Base-by-base conservation (phyloP, 495 filamentous ascomycete species). In the Penicillium steckii region DNA sequence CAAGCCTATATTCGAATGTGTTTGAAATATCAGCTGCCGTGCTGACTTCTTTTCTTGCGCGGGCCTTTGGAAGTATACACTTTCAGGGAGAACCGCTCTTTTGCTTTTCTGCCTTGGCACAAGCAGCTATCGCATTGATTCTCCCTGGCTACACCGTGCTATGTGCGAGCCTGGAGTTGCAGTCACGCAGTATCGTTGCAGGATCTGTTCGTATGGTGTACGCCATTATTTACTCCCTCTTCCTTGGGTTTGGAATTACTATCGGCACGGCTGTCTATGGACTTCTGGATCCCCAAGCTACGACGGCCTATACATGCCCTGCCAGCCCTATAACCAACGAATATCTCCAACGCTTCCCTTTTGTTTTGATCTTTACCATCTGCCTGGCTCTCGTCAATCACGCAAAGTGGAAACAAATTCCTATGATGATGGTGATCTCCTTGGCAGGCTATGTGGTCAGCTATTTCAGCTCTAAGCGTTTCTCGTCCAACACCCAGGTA, bases 181-280 rank as follows among this genome's bases (percentile, higher is more conserved):
- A 97, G 66, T 93, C 88, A 8, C 80, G 82, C 46, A 86, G 85
- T 52, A 85, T 97, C 43, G 86, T 97, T 4, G 90, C 93, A 15
- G 93, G 93, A 2, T 92, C 89, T 5, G 89, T 96, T 9, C 89
- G 93, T 41, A 92, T 97, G 87, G 90, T 97, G 5, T 96, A 97
- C 56, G 90, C 93, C 7, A 87, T 97, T 48, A 93, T 97, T 25
- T 97, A 97, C 69, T 93, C 92, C 1, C 77, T 97, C 2, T 95
- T 97, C 69, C 85, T 97, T 7, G 93, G 93, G n/a, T 97, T 93
- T 60, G 94, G 93, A 6, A 96, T 97, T 59, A 97, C 94, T 4
- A 89, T 97, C 29, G 93, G 93, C 22, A 93, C 93, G 0, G 88
- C 88, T 2, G 77, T 97, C 7, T 96, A 95, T 60, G 94, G 93